These are phyloP conservation scores for Salinomyces thailandicus DNA, from an alignment of 2,329 filamentous ascomycete species.

Conservation along the genomic window DNA sequence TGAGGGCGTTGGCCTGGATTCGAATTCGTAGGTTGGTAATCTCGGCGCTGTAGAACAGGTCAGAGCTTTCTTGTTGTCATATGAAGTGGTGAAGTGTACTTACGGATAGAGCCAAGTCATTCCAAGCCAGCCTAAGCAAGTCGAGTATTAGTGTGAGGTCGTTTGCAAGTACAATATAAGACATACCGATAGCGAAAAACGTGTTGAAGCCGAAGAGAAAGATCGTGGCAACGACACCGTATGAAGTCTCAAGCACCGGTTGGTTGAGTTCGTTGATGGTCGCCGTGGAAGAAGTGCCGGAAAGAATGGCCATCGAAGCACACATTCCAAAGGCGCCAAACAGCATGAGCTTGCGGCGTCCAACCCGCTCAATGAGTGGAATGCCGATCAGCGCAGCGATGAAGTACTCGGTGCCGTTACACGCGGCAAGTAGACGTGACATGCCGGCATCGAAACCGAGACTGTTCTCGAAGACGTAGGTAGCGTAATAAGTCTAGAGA, in stretches of 20 bases:
- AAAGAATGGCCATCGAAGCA: constrained; percentile 23
- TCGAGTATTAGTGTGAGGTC: too few relatives aligned
- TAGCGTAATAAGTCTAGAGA: constrained; percentile 27
- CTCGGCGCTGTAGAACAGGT: constrained; percentile 14
- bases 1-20: constrained; percentile 26
- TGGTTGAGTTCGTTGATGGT: constrained; percentile 7
- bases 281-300: constrained; percentile 9
- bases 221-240: constrained; percentile 28
- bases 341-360: constrained; percentile 60
- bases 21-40: constrained; percentile 26
- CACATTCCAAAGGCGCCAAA: constrained; percentile 48
- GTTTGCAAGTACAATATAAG: too few relatives aligned
- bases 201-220: constrained; percentile 30
- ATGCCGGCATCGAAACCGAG: constrained; percentile 42
- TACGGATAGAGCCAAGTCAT: constrained; percentile 19
- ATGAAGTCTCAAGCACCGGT: not conserved
- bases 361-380: constrained; percentile 36
- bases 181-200: constrained; percentile 29
- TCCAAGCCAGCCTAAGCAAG: constrained; percentile 26
- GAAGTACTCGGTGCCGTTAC: constrained; percentile 41
- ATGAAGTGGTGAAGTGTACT: constrained; percentile 7
- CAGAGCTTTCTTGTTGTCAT: not conserved
- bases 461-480: constrained; percentile 41
- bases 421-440: constrained; percentile 32
- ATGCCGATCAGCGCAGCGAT: constrained; percentile 29